Evolutionary conservation across 2,329 filamentous ascomycete genomes (phyloP).

Genomic region (Canariomyces notabilis): DNA sequence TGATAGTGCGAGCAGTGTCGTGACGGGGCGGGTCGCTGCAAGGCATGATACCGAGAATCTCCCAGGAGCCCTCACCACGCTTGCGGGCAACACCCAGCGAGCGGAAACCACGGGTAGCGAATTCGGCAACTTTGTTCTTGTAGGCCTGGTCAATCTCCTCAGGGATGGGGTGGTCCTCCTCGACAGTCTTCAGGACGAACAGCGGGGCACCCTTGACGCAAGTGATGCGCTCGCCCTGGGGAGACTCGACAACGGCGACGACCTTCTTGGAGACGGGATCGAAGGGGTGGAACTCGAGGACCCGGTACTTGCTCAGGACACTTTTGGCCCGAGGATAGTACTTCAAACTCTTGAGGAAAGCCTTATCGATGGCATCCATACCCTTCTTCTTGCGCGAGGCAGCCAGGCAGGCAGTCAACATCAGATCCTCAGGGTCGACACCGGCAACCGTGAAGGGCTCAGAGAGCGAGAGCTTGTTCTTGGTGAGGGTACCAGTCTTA

Average conservation of each 20-base stretch:
- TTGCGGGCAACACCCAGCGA: constrained; percentile 91
- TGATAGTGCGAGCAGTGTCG: constrained; percentile 85
- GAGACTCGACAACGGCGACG: constrained; percentile 74
- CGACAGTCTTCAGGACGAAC: constrained; percentile 80
- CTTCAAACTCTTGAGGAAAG: constrained; percentile 80
- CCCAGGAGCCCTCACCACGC: constrained; percentile 74
- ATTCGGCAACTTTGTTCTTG: constrained; percentile 89
- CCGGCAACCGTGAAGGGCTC: constrained; percentile 80
- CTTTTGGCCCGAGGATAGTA: constrained; percentile 78
- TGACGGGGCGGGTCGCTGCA: constrained; percentile 88
- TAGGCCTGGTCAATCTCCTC: constrained; percentile 75
- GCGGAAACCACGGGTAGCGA: constrained; percentile 88
- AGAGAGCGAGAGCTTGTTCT: constrained; percentile 85
- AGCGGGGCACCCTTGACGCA: constrained; percentile 90
- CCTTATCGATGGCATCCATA: constrained; percentile 92
- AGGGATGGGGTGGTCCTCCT: constrained; percentile 76
- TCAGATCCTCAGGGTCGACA: constrained; percentile 80
- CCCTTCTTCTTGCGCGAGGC: constrained; percentile 93
- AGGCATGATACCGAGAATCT: constrained; percentile 92
- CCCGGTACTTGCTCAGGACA: constrained; percentile 77
- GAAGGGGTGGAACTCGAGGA: constrained; percentile 80
- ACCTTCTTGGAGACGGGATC: constrained; percentile 95
- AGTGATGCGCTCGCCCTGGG: constrained; percentile 75
- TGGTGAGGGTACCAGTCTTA: constrained; percentile 90
- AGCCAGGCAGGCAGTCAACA: constrained; percentile 86